Conservation (phyloP, 352 stramenopile species). For the Elongisporangium prolatum region DNA sequence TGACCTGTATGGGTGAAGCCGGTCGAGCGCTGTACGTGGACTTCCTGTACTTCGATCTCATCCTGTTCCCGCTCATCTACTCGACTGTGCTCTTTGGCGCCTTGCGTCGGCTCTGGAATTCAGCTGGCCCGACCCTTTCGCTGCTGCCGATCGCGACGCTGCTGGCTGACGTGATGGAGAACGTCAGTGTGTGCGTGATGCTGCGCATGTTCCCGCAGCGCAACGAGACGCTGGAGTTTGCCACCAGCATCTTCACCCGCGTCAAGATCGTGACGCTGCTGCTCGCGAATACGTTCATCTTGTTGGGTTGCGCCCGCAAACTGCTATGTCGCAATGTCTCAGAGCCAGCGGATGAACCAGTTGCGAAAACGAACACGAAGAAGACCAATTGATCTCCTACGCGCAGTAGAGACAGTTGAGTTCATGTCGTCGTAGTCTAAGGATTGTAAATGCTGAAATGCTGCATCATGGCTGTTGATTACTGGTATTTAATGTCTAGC, state of each 20-base stretch:
- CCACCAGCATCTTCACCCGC: constrained; percentile 24
- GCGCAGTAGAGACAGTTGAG: not conserved
- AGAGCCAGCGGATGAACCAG: not conserved
- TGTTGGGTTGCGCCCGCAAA: constrained; percentile 9
- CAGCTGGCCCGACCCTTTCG: constrained; percentile 8
- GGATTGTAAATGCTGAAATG: not conserved
- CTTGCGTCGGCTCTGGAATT: constrained; percentile 21
- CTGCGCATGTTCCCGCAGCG: constrained; percentile 28
- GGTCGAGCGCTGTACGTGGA: constrained; percentile 34
- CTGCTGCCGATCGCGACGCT: constrained; percentile 22
- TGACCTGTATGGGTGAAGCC: constrained; percentile 24
- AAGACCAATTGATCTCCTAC: not conserved
- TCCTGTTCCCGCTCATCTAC: constrained; percentile 50
- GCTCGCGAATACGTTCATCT: constrained; percentile 13
- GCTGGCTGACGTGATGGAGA: constrained; percentile 38
- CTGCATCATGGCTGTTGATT: too few relatives aligned
- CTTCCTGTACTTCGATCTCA: constrained; percentile 41
- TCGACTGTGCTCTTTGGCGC: constrained; percentile 18
- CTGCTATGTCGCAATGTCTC: not conserved
- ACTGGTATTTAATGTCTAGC: too few relatives aligned
- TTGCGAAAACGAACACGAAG: not conserved
- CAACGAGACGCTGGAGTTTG: constrained; percentile 17
- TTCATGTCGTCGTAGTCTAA: not conserved
- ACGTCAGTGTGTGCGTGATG: constrained; percentile 34
- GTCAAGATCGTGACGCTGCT: constrained; percentile 33